Conservation (phyloP, 768 basidiomycete species). For the Tylopilus sp. region DNA sequence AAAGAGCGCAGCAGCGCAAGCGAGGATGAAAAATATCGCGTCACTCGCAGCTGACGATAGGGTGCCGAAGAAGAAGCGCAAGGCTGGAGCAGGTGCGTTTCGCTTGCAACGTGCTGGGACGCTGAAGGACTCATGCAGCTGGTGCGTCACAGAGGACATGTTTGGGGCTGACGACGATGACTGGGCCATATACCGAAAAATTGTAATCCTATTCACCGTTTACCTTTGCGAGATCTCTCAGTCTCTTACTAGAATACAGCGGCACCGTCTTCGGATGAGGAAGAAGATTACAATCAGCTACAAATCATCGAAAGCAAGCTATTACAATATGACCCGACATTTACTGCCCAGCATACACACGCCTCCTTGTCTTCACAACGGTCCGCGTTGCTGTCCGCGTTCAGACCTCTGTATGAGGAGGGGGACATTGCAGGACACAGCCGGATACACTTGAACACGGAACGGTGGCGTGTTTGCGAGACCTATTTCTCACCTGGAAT, state of each 20-base stretch:
- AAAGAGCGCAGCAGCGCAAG: slow-evolving; percentile 93
- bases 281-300: slow-evolving; percentile 74
- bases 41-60: slow-evolving; percentile 86
- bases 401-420: slow-evolving; percentile 76
- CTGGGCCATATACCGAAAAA: slow-evolving; percentile 97
- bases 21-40: slow-evolving; percentile 94
- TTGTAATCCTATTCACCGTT: slow-evolving; percentile 48
- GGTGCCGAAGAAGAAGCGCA: slow-evolving; percentile 80
- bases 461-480: slow-evolving; percentile 89
- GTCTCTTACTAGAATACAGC: slow-evolving; percentile 53
- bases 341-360: slow-evolving; percentile 79
- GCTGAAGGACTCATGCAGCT: slow-evolving; percentile 2
- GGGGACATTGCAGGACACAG: slow-evolving; percentile 65
- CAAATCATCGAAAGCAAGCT: slow-evolving; percentile 76
- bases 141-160: slow-evolving; percentile 64
- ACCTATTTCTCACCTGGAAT: slow-evolving; percentile 91
- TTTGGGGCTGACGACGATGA: slow-evolving; percentile 95
- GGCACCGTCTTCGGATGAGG: slow-evolving; percentile 81
- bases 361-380: slow-evolving; percentile 71
- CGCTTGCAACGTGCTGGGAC: neutral
- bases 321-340: slow-evolving; percentile 79
- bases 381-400: slow-evolving; percentile 83
- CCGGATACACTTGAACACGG: slow-evolving; percentile 85
- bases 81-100: slow-evolving; percentile 67
- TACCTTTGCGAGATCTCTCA: neutral